Percentiles rank a stretch among this genome's conserved stretches.
Evolutionary conservation across 2,329 filamentous ascomycete species (phyloP).

Genomic region (Penicillium sp.): DNA sequence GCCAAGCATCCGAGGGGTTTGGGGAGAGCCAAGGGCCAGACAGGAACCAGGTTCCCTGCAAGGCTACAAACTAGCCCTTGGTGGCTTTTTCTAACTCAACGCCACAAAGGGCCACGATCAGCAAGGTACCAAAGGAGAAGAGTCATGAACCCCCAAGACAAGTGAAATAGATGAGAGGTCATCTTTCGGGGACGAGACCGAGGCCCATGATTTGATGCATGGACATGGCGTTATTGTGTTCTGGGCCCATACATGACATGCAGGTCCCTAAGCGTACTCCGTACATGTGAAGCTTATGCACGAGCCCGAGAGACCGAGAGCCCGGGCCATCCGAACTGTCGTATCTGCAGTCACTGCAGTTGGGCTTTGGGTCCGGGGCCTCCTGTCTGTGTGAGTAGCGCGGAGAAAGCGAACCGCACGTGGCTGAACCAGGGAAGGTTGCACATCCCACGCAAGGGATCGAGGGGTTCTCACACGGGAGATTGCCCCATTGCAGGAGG

Average conservation of each 20-base stretch:
- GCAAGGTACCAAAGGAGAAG: constrained; percentile 21
- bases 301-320: constrained; percentile 7
- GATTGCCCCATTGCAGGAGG: constrained; percentile 6
- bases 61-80: constrained; percentile 23
- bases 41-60: constrained; percentile 20
- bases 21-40: constrained; percentile 11
- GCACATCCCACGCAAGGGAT: constrained; percentile 21
- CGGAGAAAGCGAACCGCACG: constrained; percentile 13
- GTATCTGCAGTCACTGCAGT: neutral
- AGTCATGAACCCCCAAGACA: neutral
- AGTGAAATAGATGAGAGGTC: constrained; percentile 11
- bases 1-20: constrained; percentile 7
- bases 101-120: constrained; percentile 20
- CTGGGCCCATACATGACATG: neutral
- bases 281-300: constrained; percentile 18
- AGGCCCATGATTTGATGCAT: constrained; percentile 6
- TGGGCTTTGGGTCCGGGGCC: neutral
- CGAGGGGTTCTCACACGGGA: constrained; percentile 2
- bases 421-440: constrained; percentile 10
- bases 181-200: constrained; percentile 5
- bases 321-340: constrained; percentile 7
- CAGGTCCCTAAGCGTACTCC: neutral
- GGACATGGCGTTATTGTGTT: neutral
- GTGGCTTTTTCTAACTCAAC: constrained; percentile 13
- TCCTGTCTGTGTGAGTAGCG: constrained; percentile 7